A percentile compares a stretch with the other conserved stretches of the same genome.
Conservation (phyloP, 331 rosid species). For the Pyrus hybrid region DNA sequence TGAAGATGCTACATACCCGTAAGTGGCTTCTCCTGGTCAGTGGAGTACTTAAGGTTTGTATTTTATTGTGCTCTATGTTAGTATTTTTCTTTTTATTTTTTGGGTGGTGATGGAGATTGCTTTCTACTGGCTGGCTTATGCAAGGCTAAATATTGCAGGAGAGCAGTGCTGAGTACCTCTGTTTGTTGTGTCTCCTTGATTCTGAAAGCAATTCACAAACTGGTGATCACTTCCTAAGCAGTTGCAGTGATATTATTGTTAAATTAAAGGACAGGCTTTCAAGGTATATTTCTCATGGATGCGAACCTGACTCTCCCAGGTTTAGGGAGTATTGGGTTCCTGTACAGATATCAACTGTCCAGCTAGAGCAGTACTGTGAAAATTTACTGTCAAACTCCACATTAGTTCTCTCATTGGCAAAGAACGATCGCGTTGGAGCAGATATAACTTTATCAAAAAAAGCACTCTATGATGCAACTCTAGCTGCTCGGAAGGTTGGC, state of each 20-base stretch:
- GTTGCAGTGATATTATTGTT: conserved; percentile 28
- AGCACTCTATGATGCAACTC: conserved; percentile 53
- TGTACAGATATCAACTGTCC: conserved; percentile 59
- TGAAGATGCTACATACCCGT: conserved; percentile 31
- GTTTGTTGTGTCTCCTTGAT: conserved; percentile 45
- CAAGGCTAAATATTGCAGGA: conserved; percentile 50
- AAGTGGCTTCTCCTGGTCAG: conserved; percentile 45
- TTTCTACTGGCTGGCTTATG: conserved; percentile 5
- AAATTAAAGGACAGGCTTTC: conserved; percentile 53
- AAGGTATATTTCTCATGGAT: conserved; percentile 36
- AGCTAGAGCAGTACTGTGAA: conserved; percentile 86
- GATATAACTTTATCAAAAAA: not conserved
- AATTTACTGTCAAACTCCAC: conserved; percentile 53
- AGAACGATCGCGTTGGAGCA: conserved; percentile 40
- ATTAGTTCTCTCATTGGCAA: conserved; percentile 44
- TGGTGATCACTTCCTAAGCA: conserved; percentile 14
- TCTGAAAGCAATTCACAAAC: conserved; percentile 9
- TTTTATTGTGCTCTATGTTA: conserved; percentile 5
- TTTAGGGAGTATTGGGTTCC: conserved; percentile 96
- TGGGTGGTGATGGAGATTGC: not conserved
- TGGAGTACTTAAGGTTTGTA: conserved; percentile 50
- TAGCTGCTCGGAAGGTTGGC: conserved; percentile 59
- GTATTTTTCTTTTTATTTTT: not conserved
- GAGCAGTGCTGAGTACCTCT: conserved; percentile 29
- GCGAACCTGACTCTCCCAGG: conserved; percentile 43